These are phyloP conservation scores for Wickerhamomyces xylosicus DNA, from an alignment of 805 yeast genomes.

Conservation along the genomic window DNA sequence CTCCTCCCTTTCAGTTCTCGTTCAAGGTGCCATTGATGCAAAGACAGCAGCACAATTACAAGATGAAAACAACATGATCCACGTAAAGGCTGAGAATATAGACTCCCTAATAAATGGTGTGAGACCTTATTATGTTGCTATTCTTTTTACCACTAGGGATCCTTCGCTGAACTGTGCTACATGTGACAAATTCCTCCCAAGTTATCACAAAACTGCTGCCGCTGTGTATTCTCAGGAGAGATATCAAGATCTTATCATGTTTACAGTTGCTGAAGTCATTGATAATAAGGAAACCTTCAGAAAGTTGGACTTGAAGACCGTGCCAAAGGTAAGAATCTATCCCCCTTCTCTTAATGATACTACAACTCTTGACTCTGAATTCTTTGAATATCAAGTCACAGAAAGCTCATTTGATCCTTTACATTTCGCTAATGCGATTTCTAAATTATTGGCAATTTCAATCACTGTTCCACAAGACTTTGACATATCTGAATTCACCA, in stretches of 20 bases:
- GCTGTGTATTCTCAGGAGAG: constrained; percentile 36
- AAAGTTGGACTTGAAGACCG: constrained; percentile 32
- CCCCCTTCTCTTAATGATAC: constrained; percentile 34
- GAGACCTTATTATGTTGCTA: constrained; percentile 39
- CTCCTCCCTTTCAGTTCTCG: not conserved
- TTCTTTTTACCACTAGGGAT: constrained; percentile 42
- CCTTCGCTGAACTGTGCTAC: constrained; percentile 32
- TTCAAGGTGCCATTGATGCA: constrained; percentile 1
- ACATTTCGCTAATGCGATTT: constrained; percentile 44
- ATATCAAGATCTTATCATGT: constrained; percentile 28
- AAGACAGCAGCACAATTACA: not conserved
- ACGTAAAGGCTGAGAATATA: constrained; percentile 26
- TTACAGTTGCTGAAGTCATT: constrained; percentile 41
- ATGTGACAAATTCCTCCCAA: constrained; percentile 35
- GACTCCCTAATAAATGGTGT: constrained; percentile 31
- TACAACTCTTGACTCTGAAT: constrained; percentile 19
- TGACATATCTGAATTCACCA: constrained; percentile 30
- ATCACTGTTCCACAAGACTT: constrained; percentile 34
- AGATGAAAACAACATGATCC: constrained; percentile 27
- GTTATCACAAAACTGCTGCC: constrained; percentile 29
- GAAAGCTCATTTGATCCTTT: constrained; percentile 27
- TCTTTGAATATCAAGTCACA: constrained; percentile 25
- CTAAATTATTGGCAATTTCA: constrained; percentile 31
- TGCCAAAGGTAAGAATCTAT: constrained; percentile 61
- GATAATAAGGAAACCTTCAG: constrained; percentile 32